phyloP scores from a whole-genome alignment of 1,284 basidiomycete species.

The Rhodotorula sp. region DNA sequence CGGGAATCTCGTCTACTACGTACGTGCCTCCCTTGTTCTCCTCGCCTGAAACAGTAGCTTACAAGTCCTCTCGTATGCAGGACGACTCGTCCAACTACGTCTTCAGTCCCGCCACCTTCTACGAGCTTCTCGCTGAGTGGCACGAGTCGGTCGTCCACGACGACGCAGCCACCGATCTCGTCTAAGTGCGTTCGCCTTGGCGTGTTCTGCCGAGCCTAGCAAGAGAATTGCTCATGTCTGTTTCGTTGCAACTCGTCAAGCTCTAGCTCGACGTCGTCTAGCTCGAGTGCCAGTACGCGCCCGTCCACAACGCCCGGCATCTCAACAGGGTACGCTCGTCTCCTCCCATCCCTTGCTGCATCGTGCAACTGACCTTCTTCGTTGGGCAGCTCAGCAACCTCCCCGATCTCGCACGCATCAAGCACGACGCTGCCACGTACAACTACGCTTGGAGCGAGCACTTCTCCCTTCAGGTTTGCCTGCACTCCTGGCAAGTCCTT shows the following conservation, averaged over 20 bases:
- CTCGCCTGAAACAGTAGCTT: no score
- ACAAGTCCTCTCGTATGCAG: no score
- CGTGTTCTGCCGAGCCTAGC: no score
- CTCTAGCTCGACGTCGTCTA: background rate
- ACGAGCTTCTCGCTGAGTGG: background rate
- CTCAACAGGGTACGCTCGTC: background rate
- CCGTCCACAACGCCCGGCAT: background rate
- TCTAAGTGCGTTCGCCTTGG: no score
- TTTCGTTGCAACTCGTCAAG: no score
- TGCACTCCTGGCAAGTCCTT: no score
- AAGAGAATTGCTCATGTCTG: no score
- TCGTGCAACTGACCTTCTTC: background rate
- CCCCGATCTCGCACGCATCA: background rate
- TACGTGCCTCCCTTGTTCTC: no score
- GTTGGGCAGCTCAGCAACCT: background rate
- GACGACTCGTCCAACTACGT: no score
- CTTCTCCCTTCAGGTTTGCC: background rate
- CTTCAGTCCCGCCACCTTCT: no score
- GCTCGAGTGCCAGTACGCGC: background rate
- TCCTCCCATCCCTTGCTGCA: background rate
- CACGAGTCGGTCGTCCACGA: background rate
- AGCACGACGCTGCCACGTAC: background rate
- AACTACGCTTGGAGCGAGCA: background rate
- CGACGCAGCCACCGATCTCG: background rate
- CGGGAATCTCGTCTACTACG: background rate